Conservation (phyloP, 345 rosid species). For the Salix caprea region DNA sequence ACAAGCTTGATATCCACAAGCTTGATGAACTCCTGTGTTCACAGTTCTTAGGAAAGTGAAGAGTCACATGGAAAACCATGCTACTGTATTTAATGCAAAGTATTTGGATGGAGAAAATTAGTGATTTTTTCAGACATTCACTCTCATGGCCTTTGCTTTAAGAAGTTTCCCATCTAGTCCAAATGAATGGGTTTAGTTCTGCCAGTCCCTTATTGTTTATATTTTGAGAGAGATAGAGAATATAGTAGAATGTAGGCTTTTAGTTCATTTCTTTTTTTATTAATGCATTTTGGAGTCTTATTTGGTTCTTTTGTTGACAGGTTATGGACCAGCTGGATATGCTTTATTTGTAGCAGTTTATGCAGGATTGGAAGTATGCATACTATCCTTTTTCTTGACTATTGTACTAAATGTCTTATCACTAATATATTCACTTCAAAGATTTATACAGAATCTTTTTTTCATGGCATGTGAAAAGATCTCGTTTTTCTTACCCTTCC, state of each 20-base stretch:
- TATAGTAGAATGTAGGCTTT: not conserved
- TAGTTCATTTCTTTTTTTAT: not conserved
- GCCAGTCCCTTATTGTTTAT: not conserved
- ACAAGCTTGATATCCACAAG: not conserved
- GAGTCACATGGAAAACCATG: not conserved
- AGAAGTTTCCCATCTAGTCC: not conserved
- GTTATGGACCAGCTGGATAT: constrained; percentile 93
- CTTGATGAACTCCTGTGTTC: not conserved
- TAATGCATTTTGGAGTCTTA: not conserved
- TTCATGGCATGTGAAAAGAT: not conserved
- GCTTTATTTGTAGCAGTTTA: constrained; percentile 86
- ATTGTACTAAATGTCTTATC: not conserved
- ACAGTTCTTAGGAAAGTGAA: not conserved
- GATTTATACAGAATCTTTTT: not conserved
- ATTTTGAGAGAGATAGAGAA: not conserved
- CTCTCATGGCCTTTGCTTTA: not conserved
- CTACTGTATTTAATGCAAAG: not conserved
- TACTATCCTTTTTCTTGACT: constrained; percentile 8
- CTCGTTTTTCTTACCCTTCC: not conserved
- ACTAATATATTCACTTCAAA: not conserved
- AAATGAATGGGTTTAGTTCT: not conserved
- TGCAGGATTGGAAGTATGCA: constrained; percentile 86
- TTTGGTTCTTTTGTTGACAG: constrained; percentile 36
- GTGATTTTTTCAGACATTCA: not conserved
- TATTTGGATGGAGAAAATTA: not conserved